Evolutionary conservation across 2,329 filamentous ascomycete genomes (phyloP).

Genomic region (Magnaporthiopsis incrustans): DNA sequence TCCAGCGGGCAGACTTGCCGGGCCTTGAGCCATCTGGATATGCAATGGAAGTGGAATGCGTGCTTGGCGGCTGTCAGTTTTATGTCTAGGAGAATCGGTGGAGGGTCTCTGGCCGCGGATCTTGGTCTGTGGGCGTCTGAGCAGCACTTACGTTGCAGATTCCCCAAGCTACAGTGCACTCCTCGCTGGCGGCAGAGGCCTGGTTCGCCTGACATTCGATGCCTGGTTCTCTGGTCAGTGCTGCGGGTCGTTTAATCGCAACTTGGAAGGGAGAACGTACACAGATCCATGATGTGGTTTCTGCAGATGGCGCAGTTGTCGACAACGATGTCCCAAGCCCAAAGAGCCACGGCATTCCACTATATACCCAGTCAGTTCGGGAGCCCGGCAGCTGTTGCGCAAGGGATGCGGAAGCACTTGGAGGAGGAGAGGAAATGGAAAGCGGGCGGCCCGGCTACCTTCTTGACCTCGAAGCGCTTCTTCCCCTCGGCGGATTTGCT

Average conservation of each 20-base stretch:
- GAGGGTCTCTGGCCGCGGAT: background rate
- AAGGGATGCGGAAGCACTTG: constrained; percentile 6
- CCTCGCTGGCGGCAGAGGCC: constrained; percentile 91
- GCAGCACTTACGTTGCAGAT: constrained; percentile 84
- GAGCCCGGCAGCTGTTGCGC: background rate
- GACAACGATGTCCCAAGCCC: constrained; percentile 99
- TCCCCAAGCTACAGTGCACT: constrained; percentile 98
- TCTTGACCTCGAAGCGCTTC: constrained; percentile 98
- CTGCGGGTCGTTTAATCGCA: background rate
- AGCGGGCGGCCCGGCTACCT: constrained; percentile 49
- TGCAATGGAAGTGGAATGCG: constrained; percentile 99
- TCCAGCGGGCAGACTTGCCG: constrained; percentile 95
- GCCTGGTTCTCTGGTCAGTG: constrained; percentile 40
- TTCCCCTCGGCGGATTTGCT: constrained; percentile 57
- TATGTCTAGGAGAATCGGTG: background rate
- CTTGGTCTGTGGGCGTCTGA: constrained; percentile 19
- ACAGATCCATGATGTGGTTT: constrained; percentile 99
- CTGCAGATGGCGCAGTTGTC: constrained; percentile 99
- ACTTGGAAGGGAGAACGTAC: constrained; percentile 32
- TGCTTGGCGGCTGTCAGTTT: constrained; percentile 49
- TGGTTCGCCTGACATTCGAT: constrained; percentile 99
- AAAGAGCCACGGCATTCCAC: constrained; percentile 98
- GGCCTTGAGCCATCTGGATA: constrained; percentile 98
- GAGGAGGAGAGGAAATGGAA: background rate
- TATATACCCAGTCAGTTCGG: constrained; percentile 27